These are phyloP conservation scores for Dalbergia cultrata DNA, from an alignment of 306 rosid genomes.

Conservation along the genomic window DNA sequence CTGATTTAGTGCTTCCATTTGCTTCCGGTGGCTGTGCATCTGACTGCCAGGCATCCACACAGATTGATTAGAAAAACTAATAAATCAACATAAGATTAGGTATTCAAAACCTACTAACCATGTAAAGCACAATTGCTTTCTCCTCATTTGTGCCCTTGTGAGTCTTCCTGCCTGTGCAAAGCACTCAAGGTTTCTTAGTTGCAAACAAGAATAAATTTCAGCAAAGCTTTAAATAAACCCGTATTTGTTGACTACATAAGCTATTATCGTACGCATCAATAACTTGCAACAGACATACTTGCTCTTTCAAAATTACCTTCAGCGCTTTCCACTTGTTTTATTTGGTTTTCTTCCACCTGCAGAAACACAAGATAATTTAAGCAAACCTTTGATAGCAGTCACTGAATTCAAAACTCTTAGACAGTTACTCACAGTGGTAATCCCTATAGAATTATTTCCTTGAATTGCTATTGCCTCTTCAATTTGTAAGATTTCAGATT, in stretches of 20 bases:
- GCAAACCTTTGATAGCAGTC: constrained; percentile 33
- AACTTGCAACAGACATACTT: constrained; percentile 22
- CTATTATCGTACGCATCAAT: constrained; percentile 22
- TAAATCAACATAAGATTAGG: constrained; percentile 22
- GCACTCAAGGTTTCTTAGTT: constrained; percentile 40
- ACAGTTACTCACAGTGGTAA: constrained; percentile 64
- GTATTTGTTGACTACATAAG: not conserved
- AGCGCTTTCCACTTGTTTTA: constrained; percentile 61
- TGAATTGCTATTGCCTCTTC: constrained; percentile 90
- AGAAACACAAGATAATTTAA: constrained; percentile 46
- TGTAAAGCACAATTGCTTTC: constrained; percentile 80
- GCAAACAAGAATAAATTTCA: constrained; percentile 35
- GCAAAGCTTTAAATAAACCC: constrained; percentile 20
- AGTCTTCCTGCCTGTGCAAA: constrained; percentile 65
- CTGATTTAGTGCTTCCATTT: constrained; percentile 66
- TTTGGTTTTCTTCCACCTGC: constrained; percentile 78
- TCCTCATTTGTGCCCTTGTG: constrained; percentile 67
- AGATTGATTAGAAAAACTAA: constrained; percentile 47
- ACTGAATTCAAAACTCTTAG: not conserved
- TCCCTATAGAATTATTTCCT: constrained; percentile 71
- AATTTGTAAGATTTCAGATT: constrained; percentile 88
- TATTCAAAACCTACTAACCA: constrained; percentile 61
- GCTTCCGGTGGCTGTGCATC: constrained; percentile 61
- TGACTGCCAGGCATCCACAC: constrained; percentile 59
- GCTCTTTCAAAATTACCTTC: constrained; percentile 61